Evolutionary conservation across 2,329 filamentous ascomycete species (phyloP).

Genomic region (Penicillium hesseltinei): DNA sequence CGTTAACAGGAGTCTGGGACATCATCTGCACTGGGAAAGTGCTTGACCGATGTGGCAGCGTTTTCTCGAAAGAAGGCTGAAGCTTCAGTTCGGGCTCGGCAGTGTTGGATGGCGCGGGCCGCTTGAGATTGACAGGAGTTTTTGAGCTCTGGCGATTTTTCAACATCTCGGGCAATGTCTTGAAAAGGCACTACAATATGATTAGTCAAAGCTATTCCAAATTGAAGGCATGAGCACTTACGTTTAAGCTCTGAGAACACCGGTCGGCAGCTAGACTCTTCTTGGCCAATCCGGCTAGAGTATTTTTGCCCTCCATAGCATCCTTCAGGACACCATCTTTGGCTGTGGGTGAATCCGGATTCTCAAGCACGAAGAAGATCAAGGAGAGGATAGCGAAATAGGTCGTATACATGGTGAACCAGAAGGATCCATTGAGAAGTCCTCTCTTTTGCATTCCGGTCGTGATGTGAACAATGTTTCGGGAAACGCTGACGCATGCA

Average conservation of each 20-base stretch:
- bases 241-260: constrained; percentile 73
- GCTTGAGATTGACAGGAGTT: constrained; percentile 49
- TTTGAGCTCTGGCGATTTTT: constrained; percentile 54
- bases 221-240: constrained; percentile 46
- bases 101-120: constrained; percentile 38
- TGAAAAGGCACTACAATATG: constrained; percentile 67
- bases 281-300: constrained; percentile 73
- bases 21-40: constrained; percentile 41
- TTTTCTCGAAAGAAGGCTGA: constrained; percentile 19
- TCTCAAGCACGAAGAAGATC: constrained; percentile 64
- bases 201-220: neutral
- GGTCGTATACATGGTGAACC: constrained; percentile 68
- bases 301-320: constrained; percentile 78
- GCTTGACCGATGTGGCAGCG: constrained; percentile 36
- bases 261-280: constrained; percentile 86
- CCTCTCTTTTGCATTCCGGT: constrained; percentile 62
- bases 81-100: constrained; percentile 13
- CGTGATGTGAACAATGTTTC: constrained; percentile 66
- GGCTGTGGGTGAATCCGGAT: constrained; percentile 59
- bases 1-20: constrained; percentile 24
- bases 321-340: constrained; percentile 76
- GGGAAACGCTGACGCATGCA: constrained; percentile 63
- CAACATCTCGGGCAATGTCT: constrained; percentile 72
- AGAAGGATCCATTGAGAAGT: constrained; percentile 61
- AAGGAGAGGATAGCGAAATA: constrained; percentile 66